Evolutionary conservation across 257 asterid species (phyloP), one percentile per base, ranked within the genome.

Genomic region (Echites panduratus): DNA sequence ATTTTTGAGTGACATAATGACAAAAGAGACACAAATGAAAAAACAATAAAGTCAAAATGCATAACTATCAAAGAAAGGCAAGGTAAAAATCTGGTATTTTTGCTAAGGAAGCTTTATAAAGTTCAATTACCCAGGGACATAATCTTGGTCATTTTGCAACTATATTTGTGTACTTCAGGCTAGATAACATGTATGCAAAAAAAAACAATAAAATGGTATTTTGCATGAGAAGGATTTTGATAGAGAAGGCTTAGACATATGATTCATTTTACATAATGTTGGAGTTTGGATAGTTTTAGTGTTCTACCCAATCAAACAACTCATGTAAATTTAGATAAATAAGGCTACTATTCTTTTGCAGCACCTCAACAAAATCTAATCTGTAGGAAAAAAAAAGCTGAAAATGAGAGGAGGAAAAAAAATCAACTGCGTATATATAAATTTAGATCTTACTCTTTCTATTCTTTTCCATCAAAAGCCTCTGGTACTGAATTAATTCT

Each of bases 391-490:
- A 17, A 66, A 45, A 63, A 40, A 70, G 56, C 66, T 29, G 35
- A 43, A 43, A 52, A 40, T 47, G 52, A n/a, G n/a, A n/a, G n/a
- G n/a, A n/a, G n/a, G n/a, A n/a, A 52, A 27, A 29, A 62, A 41
- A 50, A 16, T 40, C 48, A 70, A 47, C 54, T 9, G 73, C 16
- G 40, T 13, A 14, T 10, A 19, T 40, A 32, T n/a, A 41, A n/a
- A 63, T 50, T 40, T 49, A 61, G 16, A 16, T 24, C 96, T 84
- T 86, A 93, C 97, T 87, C 79, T 85, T 90, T 59, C 75, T 85
- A 71, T 79, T 86, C 78, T 89, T 89, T 85, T 87, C 92, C n/a
- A n/a, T n/a, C n/a, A n/a, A n/a, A n/a, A n/a, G n/a, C n/a, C n/a
- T n/a, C n/a, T n/a, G n/a, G n/a, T n/a, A n/a, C n/a, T n/a, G n/a